These are phyloP conservation scores for Starmerella sirachaensis DNA, from an alignment of 805 yeast genomes.

Conservation along the genomic window DNA sequence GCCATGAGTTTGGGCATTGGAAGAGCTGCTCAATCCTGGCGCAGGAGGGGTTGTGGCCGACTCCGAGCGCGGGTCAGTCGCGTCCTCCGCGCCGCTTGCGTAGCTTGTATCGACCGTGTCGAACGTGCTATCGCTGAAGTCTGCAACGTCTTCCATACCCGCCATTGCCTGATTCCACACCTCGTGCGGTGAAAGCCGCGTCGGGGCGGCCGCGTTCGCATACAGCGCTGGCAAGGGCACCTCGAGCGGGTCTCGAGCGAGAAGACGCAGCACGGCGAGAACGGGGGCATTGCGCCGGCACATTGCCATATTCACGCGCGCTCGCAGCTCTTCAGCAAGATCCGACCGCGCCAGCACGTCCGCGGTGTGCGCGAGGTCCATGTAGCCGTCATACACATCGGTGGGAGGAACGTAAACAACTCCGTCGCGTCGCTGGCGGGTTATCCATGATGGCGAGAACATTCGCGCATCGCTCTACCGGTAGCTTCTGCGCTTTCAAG, in stretches of 20 bases:
- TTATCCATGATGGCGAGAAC: no score
- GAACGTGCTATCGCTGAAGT: constrained; percentile 1
- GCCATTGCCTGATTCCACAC: constrained; percentile 4
- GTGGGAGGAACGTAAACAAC: constrained; percentile 11
- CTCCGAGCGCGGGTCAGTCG: background rate
- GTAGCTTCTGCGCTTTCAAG: no score
- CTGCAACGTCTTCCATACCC: background rate
- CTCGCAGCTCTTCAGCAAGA: constrained; percentile 22
- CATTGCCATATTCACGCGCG: constrained; percentile 18
- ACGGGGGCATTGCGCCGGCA: constrained; percentile 17
- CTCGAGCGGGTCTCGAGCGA: constrained; percentile 16
- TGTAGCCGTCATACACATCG: constrained; percentile 16
- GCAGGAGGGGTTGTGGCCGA: background rate
- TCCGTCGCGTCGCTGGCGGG: no score
- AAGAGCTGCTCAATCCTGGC: no score
- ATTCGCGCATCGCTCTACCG: no score
- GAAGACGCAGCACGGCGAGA: constrained; percentile 19
- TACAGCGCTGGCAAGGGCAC: constrained; percentile 6
- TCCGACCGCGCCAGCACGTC: constrained; percentile 25
- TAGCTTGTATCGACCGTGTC: background rate
- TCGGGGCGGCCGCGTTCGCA: background rate
- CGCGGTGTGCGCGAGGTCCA: constrained; percentile 23
- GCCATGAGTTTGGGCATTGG: no score
- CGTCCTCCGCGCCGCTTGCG: background rate
- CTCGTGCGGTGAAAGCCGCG: no score